Evolutionary conservation across 305 asterid species (phyloP).

Genomic region (Solanum hybrid): DNA sequence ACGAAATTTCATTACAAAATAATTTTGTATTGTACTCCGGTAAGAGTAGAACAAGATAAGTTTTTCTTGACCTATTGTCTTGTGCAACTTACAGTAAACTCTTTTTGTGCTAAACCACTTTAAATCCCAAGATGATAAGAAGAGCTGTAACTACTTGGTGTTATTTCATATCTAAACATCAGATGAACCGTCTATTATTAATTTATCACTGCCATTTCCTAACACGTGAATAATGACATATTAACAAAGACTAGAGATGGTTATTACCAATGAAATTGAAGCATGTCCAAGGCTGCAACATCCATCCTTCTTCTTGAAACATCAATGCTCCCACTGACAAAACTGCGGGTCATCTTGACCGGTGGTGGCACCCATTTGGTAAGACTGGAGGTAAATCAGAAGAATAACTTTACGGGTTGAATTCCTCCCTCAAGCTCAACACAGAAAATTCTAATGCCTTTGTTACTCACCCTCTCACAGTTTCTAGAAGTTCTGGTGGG

Average conservation of each 20-base stretch:
- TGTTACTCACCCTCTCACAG: slow-evolving; percentile 66
- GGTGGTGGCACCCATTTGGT: slow-evolving; percentile 99
- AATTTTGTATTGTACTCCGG: background rate
- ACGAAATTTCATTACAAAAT: background rate
- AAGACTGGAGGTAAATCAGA: slow-evolving; percentile 36
- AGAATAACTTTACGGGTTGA: background rate
- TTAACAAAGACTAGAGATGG: background rate
- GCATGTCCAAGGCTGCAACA: slow-evolving; percentile 85
- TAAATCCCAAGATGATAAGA: background rate
- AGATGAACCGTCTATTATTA: background rate
- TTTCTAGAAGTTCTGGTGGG: slow-evolving; percentile 82
- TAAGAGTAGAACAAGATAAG: background rate
- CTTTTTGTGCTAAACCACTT: background rate
- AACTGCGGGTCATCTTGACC: slow-evolving; percentile 86
- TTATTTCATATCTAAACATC: background rate
- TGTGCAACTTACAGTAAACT: background rate
- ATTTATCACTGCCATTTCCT: background rate
- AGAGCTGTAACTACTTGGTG: background rate
- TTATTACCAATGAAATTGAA: slow-evolving; percentile 92
- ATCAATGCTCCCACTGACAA: slow-evolving; percentile 63
- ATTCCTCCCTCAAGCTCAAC: background rate
- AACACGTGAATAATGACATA: background rate
- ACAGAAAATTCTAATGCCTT: background rate
- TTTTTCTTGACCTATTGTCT: background rate
- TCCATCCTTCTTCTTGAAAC: slow-evolving; percentile 89